Evolutionary conservation across 2,329 filamentous ascomycete species (phyloP), one percentile per base, ranked within the genome.

Genomic region (Fusarium brevicatenulatum): DNA sequence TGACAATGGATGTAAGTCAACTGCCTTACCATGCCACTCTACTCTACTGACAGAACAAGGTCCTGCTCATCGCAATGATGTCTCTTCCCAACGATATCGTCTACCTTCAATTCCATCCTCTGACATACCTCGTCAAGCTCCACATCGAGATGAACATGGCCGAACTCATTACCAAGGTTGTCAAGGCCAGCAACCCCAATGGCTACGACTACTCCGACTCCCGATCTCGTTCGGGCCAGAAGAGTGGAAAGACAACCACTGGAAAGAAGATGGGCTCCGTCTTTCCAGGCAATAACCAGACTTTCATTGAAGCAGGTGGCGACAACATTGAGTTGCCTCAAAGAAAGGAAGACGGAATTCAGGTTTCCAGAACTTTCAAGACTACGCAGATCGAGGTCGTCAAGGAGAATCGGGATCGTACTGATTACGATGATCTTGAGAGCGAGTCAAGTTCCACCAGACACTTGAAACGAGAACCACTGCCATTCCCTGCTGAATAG

Each of bases 71-170:
- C 23, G 78, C 72, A 4, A 76, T 80, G 60, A 80, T 81, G 78
- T 80, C 78, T 19, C 75, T 81, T 0, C 75, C 73, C 6, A 79
- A 78, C 7, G 73, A 76, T 2, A 72, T 80, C 23, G 74, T 81
- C 25, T 80, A 78, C 66, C 82, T 87, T 36, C 85, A 87, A 71
- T 86, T 88, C 76, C 85, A 87, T 52, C 86, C 86, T 0, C 80
- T 88, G 5, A 85, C 85, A 5, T 88, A 87, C 71, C 81, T 87
- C 21, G 85, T 87, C 57, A 88, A 88, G 62, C 82, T 88, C 18
- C 85, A 88, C 63, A 88, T 88, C 70, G 86, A 88, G 72, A 84
- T 88, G 82, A 84, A 83, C 34, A 87, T 88, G 85, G 85, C 86
- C 47, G 84, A 85, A 32, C 82, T 88, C 25, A 87, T 88, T 72